A percentile compares a stretch with the other conserved stretches of the same genome.
phyloP scores from a whole-genome alignment of 2,329 filamentous ascomycete species.

The Nemania sp. region DNA sequence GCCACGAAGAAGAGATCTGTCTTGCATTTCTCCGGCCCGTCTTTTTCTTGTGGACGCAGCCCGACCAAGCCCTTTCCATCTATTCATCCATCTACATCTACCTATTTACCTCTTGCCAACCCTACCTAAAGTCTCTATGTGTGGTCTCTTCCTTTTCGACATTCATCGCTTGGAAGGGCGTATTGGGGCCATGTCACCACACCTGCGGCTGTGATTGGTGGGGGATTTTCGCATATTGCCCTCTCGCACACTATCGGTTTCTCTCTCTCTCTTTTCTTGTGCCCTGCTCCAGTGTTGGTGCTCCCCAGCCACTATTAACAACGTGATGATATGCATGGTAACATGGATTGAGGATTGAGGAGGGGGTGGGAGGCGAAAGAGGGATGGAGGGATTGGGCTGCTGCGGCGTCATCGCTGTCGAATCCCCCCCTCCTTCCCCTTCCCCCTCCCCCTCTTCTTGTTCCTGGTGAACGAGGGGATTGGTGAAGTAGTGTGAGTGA shows the following conservation, averaged over 20 bases:
- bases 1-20: no score
- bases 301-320: constrained; percentile 15
- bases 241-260: background rate
- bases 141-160: no score
- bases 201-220: constrained; percentile 20
- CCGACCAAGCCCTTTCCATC: no score
- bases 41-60: no score
- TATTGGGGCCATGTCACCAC: constrained; percentile 16
- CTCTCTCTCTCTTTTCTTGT: background rate
- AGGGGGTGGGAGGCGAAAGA: background rate
- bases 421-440: background rate
- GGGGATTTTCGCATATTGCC: background rate
- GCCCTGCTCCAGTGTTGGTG: background rate
- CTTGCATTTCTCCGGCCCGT: no score
- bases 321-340: constrained; percentile 20
- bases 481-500: no score
- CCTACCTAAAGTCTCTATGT: no score
- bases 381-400: constrained; percentile 5
- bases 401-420: constrained; percentile 11
- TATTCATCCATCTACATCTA: no score
- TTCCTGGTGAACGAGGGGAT: constrained; percentile 1
- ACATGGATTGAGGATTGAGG: constrained; percentile 11
- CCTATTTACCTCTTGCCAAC: no score
- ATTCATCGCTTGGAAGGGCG: no score
- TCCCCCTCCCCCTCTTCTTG: background rate